Base-by-base conservation (phyloP, 2,329 filamentous ascomycete genomes). In the Emergomyces orientalis region DNA sequence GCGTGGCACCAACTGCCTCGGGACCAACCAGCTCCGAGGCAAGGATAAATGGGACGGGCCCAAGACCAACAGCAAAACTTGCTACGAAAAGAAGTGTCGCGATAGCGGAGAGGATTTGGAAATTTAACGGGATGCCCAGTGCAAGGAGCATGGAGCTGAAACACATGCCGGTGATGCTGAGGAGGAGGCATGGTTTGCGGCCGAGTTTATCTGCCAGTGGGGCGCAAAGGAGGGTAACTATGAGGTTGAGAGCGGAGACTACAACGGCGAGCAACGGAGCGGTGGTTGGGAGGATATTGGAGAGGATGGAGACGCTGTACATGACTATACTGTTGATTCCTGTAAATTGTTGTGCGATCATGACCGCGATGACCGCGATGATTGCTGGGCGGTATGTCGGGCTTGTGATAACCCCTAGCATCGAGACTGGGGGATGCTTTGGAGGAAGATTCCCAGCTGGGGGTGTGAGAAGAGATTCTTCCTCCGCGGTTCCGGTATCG, bases 241-340 rank as follows among this genome's bases (percentile, higher is more conserved):
- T 70, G 43, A 99, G 85, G 76, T 97, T 97, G 72, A 96, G 84
- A 14, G 86, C 82, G 0, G 91, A 96, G 64, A 97, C 91, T 62
- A 89, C 78, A 64, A 97, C 93, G 62, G 93, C 96, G 60, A 99
- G 82, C 0, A 95, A 78, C 0, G 88, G 88, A 0, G 92, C 93
- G 65, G 87, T 91, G 56, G 91, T 85, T 3, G 90, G 88, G 0
- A 99, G 83, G 1, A 97, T 83, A 66, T 86, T 86, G 39, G 88
- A 86, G 17, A 99, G 83, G 0, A 99, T 85, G 0, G 90, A 91
- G 6, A 97, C 94, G 1, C 92, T 96, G 76, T 99, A 99, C 92
- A 99, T 97, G 76, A 97, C 89, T 71, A 97, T 93, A 63, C 89
- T 93, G 82, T 99, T 97, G 78, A 97, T 93, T 56, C 91, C 93